Base-by-base conservation (phyloP, 441 rosid species). In the Populus tomentosa region DNA sequence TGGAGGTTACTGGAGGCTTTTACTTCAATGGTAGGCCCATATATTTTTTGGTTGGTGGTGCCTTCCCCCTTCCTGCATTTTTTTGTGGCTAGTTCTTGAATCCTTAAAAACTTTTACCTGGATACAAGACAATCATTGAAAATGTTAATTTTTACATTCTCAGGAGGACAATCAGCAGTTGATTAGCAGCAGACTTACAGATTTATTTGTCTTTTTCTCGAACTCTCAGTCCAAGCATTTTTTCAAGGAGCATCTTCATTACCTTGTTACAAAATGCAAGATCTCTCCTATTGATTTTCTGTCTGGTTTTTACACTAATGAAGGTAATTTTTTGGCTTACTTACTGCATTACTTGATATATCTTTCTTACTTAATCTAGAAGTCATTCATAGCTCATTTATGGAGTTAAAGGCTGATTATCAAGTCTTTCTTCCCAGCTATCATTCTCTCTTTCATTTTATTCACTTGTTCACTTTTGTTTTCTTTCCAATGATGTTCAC, bases 1-100 rank as follows among this genome's bases (percentile, higher is more conserved):
- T 93, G 97, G 98, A 90, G 88, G 85, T 79, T 97, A 77, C 79
- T 89, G 59, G 92, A 84, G 85, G 86, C 88, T 21, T 78, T 89
- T 75, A 70, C 82, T 76, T 83, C 86, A 56, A 67, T 84, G 76
- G 83, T 83, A 72, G 78, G 90, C 23, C 14, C 83, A 63, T 86
- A 85, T 70, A 72, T 72, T 59, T 81, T 50, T 80, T 81, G 97
- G 97, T 95, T 78, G 74, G 94, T 86, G 78, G 78, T 80, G 40
- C 79, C 75, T 63, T 69, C 67, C 7, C 21, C 70, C 70, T 77
- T 66, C 66, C 63, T 10, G 67, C 63, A 56, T 77, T 28, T 42
- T 13, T 59, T 11, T 20, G n/a, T 68, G 7, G 62, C 36, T 26
- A 11, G 35, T 73, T 72, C 50, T 26, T 72, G 65, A 56, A 24